These are phyloP conservation scores for Bacidia gigantensis DNA, from an alignment of 495 filamentous ascomycete species.

Conservation along the genomic window DNA sequence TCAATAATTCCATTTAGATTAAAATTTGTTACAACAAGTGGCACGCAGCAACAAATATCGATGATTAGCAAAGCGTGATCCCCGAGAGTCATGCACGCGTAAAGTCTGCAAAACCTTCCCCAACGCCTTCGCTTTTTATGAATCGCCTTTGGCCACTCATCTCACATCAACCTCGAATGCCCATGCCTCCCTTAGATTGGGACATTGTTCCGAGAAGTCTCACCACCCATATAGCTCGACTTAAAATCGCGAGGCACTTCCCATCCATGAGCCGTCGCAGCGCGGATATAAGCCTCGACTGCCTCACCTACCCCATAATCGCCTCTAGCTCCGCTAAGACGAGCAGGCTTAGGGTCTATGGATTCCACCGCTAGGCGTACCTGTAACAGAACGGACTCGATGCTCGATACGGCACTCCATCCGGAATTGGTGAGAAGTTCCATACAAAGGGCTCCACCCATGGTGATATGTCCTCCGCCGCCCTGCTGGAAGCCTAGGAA, in stretches of 20 bases:
- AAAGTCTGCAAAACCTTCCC: neutral
- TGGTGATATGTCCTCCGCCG: constrained; percentile 80
- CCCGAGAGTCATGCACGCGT: neutral
- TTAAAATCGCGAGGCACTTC: constrained; percentile 32
- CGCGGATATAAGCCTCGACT: constrained; percentile 55
- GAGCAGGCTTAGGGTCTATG: constrained; percentile 56
- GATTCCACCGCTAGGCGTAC: constrained; percentile 64
- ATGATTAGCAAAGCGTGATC: neutral
- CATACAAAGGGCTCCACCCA: constrained; percentile 86
- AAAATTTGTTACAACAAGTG: neutral
- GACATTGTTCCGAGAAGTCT: neutral
- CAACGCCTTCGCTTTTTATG: neutral
- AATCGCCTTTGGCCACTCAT: neutral
- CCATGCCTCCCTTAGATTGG: too few relatives aligned
- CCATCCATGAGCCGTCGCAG: constrained; percentile 56
- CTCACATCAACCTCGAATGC: too few relatives aligned
- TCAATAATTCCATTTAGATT: neutral
- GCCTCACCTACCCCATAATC: constrained; percentile 63
- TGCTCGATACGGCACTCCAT: constrained; percentile 57
- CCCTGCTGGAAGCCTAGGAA: constrained; percentile 57
- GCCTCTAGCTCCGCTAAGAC: constrained; percentile 30
- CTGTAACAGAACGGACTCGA: constrained; percentile 75
- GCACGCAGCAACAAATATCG: neutral
- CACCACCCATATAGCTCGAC: constrained; percentile 1
- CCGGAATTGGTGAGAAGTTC: constrained; percentile 75